These are phyloP conservation scores for Didymella segeticola DNA, from an alignment of 2,329 filamentous ascomycete genomes.

Conservation along the genomic window DNA sequence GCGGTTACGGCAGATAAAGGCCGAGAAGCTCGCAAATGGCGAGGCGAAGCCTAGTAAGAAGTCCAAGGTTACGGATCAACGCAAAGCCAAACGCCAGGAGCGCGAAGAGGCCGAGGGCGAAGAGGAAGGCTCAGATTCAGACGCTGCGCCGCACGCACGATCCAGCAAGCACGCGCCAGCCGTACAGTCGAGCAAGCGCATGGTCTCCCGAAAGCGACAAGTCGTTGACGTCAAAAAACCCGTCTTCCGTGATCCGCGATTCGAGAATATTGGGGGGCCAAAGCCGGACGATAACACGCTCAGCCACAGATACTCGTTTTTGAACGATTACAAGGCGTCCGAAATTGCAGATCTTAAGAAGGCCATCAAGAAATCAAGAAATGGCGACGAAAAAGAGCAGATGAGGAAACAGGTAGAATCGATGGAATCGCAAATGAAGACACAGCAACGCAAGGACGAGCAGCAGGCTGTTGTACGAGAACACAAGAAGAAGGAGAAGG, in stretches of 20 bases:
- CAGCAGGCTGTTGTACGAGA: slow-evolving; percentile 73
- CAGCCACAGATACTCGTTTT: slow-evolving; percentile 81
- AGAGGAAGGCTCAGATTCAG: slow-evolving; percentile 39
- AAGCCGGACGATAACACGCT: slow-evolving; percentile 64
- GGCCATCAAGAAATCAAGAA: slow-evolving; percentile 72
- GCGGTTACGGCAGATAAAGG: slow-evolving; percentile 53
- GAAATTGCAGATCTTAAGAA: slow-evolving; percentile 79
- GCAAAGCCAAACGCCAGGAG: slow-evolving; percentile 13
- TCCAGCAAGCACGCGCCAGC: slow-evolving; percentile 88
- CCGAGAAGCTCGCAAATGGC: slow-evolving; percentile 43
- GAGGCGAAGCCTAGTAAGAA: slow-evolving; percentile 26
- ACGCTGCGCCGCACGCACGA: slow-evolving; percentile 53
- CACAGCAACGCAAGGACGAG: slow-evolving; percentile 72
- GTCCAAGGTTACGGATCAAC: slow-evolving; percentile 16
- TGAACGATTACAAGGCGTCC: slow-evolving; percentile 83
- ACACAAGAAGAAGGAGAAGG: slow-evolving; percentile 84
- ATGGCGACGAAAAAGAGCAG: slow-evolving; percentile 68
- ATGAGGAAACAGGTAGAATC: slow-evolving; percentile 77
- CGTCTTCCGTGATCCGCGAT: slow-evolving; percentile 79
- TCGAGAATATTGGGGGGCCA: slow-evolving; percentile 70
- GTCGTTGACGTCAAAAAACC: slow-evolving; percentile 70
- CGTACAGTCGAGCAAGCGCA: slow-evolving; percentile 80
- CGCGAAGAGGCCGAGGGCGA: slow-evolving; percentile 45
- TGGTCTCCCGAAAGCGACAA: slow-evolving; percentile 80
- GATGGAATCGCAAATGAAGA: slow-evolving; percentile 79